phyloP scores from a whole-genome alignment of 345 rosid species.

The Populus tremula region DNA sequence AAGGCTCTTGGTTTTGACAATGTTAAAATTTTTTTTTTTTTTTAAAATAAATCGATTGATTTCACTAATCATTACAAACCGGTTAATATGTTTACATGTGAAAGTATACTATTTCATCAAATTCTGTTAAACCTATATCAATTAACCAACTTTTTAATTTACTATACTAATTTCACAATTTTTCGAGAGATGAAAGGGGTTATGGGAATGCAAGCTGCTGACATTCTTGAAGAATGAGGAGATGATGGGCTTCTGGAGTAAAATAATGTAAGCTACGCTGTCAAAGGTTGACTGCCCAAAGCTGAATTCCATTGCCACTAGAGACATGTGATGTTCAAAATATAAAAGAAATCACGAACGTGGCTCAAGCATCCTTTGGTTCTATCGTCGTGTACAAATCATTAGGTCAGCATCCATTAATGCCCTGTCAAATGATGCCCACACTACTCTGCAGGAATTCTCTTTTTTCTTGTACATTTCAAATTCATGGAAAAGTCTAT shows the following conservation, averaged over 20 bases:
- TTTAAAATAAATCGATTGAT: fast-evolving
- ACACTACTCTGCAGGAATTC: too few relatives aligned
- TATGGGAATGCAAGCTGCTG: neutral
- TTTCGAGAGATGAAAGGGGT: too few relatives aligned
- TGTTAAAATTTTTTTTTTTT: fast-evolving
- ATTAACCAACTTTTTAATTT: too few relatives aligned
- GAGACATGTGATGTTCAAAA: too few relatives aligned
- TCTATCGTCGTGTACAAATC: neutral
- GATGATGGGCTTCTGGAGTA: neutral
- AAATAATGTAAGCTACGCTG: too few relatives aligned
- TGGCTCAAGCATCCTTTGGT: neutral
- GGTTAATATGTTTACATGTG: too few relatives aligned
- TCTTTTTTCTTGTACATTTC: too few relatives aligned
- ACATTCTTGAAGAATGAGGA: neutral
- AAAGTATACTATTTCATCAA: too few relatives aligned
- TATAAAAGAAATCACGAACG: neutral
- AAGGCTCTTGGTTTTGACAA: fast-evolving
- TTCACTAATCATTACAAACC: fast-evolving
- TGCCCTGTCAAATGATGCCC: neutral
- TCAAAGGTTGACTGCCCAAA: neutral
- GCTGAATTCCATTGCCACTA: neutral
- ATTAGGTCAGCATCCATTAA: neutral
- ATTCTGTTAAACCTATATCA: too few relatives aligned
- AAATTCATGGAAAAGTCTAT: too few relatives aligned
- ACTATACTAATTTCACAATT: too few relatives aligned